A percentile compares a stretch with the other conserved stretches of the same genome.
These are phyloP conservation scores for Thielaviopsis cerberus DNA, from an alignment of 2,329 filamentous ascomycete species.

Conservation along the genomic window DNA sequence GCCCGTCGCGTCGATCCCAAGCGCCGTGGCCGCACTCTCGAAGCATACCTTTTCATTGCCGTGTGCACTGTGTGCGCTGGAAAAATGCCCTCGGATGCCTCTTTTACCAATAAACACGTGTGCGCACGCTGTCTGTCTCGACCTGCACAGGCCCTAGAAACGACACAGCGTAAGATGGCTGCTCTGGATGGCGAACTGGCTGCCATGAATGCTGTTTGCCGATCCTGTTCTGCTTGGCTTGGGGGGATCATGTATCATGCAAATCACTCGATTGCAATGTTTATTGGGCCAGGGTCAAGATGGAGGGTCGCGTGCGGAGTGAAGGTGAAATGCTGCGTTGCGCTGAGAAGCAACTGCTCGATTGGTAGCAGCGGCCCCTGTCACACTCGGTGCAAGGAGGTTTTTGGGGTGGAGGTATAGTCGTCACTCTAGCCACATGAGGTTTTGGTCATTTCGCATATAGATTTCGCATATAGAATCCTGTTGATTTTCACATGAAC, in stretches of 20 bases:
- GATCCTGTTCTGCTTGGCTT: slow-evolving; percentile 59
- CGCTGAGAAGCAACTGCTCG: slow-evolving; percentile 18
- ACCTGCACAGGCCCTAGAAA: slow-evolving; percentile 37
- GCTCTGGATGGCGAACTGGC: slow-evolving; percentile 34
- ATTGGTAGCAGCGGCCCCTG: too few relatives aligned
- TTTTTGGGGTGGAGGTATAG: too few relatives aligned
- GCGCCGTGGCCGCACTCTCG: slow-evolving; percentile 40
- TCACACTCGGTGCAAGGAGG: too few relatives aligned
- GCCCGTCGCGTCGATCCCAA: slow-evolving; percentile 26
- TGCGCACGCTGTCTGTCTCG: slow-evolving; percentile 31
- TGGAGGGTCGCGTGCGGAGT: slow-evolving; percentile 28
- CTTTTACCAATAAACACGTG: neutral
- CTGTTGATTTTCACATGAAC: neutral
- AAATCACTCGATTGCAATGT: slow-evolving; percentile 86
- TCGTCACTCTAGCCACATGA: too few relatives aligned
- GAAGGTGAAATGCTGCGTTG: slow-evolving; percentile 20
- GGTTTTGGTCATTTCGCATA: neutral
- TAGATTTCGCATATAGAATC: neutral
- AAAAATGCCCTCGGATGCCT: neutral
- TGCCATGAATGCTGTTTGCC: slow-evolving; percentile 55
- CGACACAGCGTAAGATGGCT: slow-evolving; percentile 44
- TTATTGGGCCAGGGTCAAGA: slow-evolving; percentile 61
- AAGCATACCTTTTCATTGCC: slow-evolving; percentile 73
- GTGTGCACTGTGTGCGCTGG: slow-evolving; percentile 57
- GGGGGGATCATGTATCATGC: slow-evolving; percentile 62